Percentiles rank a stretch among this genome's conserved stretches.
These are phyloP conservation scores for Periconia sp. DNA, from an alignment of 2,329 filamentous ascomycete genomes.

Conservation along the genomic window DNA sequence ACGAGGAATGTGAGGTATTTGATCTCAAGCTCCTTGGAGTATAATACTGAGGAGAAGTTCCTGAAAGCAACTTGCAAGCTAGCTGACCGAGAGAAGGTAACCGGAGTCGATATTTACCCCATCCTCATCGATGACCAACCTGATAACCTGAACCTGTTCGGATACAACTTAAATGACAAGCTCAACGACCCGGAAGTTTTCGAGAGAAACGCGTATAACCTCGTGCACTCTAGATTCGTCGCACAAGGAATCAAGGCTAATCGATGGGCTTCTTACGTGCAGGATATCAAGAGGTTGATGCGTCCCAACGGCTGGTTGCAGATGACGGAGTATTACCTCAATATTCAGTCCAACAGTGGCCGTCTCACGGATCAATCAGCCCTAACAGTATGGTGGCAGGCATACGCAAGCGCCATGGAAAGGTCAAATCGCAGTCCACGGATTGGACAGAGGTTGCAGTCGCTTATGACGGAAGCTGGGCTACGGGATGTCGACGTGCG, in stretches of 20 bases:
- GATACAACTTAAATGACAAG: conserved; percentile 47
- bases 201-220: conserved; percentile 73
- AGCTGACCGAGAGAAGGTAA: conserved; percentile 37
- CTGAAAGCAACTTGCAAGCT: background rate
- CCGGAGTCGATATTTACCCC: conserved; percentile 46
- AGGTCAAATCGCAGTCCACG: conserved; percentile 40
- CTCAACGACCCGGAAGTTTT: conserved; percentile 57
- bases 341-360: conserved; percentile 85
- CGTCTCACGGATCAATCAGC: conserved; percentile 64
- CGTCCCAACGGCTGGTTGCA: conserved; percentile 84
- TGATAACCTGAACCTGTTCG: conserved; percentile 42
- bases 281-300: conserved; percentile 75
- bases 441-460: conserved; percentile 36
- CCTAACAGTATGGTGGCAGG: conserved; percentile 43
- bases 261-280: conserved; percentile 77
- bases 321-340: conserved; percentile 85
- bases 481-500: conserved; percentile 37
- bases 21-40: too few species aligned
- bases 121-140: conserved; percentile 42
- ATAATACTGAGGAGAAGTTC: too few species aligned
- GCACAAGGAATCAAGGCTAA: conserved; percentile 72
- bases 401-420: conserved; percentile 44
- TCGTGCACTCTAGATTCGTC: conserved; percentile 80
- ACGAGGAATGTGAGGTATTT: conserved; percentile 45
- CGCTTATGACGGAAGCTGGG: conserved; percentile 36